Percentiles rank a stretch among this genome's conserved stretches.
Conservation (phyloP, 768 basidiomycete genomes). For the Trametes elegans region DNA sequence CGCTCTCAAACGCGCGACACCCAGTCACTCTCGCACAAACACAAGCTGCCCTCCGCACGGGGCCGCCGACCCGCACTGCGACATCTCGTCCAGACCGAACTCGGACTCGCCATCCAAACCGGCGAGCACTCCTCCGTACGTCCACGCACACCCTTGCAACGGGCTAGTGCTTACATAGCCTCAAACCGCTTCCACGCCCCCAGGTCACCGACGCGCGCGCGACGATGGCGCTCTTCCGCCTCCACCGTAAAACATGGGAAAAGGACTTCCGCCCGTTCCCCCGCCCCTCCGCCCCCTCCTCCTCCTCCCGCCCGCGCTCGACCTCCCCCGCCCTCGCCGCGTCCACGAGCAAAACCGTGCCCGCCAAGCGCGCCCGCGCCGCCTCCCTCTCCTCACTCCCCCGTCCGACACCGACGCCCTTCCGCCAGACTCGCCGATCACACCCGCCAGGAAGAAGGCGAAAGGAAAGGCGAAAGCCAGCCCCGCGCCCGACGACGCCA, state of each 20-base stretch:
- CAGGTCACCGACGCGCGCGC: conserved; percentile 93
- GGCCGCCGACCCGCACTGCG: conserved; percentile 74
- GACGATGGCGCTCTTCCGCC: conserved; percentile 89
- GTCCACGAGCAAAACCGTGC: background rate
- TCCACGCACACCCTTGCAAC: too few species aligned
- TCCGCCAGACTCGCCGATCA: background rate
- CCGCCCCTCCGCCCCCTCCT: too few species aligned
- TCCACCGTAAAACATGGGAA: conserved; percentile 86
- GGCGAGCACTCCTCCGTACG: conserved; percentile 91
- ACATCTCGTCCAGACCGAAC: conserved; percentile 74
- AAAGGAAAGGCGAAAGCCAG: background rate
- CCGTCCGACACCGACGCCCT: background rate
- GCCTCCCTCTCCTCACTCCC: background rate
- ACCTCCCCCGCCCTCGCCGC: conserved; percentile 19
- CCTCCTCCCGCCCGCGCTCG: background rate
- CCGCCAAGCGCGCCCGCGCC: background rate
- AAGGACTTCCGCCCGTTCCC: conserved; percentile 12
- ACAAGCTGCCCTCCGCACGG: conserved; percentile 57
- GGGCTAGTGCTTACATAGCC: too few species aligned
- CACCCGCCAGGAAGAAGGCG: background rate
- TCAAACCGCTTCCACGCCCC: background rate
- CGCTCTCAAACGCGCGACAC: conserved; percentile 65
- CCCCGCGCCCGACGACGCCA: background rate
- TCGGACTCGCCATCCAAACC: conserved; percentile 76
- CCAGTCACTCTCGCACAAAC: conserved; percentile 57